phyloP scores from a whole-genome alignment of 805 yeast genomes.

The Yamadazyma akitaensis region DNA sequence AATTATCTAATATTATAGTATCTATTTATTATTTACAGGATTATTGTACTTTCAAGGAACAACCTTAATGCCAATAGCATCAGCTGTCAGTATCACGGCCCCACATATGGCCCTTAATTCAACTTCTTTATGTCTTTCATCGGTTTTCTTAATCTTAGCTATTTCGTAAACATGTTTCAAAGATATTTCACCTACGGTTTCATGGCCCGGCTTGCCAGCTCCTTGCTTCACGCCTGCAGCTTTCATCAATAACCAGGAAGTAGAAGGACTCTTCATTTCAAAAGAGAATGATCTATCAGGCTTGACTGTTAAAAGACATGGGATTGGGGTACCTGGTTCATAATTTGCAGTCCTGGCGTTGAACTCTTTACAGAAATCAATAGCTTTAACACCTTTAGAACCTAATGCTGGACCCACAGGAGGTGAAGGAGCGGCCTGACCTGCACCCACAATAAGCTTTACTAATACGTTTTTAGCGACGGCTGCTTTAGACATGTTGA shows the following conservation, averaged over 20 bases:
- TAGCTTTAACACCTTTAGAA: conserved; percentile 97
- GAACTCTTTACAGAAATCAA: conserved; percentile 97
- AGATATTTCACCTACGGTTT: conserved; percentile 60
- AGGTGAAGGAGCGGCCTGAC: conserved; percentile 97
- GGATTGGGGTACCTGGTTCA: conserved; percentile 85
- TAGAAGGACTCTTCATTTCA: conserved; percentile 87
- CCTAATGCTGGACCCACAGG: conserved; percentile 99
- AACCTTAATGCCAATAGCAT: conserved; percentile 80
- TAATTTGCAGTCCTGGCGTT: conserved; percentile 92
- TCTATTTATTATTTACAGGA: conserved; percentile 10
- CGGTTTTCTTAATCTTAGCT: conserved; percentile 89
- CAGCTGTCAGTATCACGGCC: conserved; percentile 84
- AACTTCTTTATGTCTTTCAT: conserved; percentile 67
- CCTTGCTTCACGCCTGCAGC: conserved; percentile 84
- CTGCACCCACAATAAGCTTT: conserved; percentile 92
- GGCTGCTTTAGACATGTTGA: conserved; percentile 13
- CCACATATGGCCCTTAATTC: conserved; percentile 77
- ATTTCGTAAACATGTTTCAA: conserved; percentile 92
- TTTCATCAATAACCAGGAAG: conserved; percentile 78
- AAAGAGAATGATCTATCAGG: conserved; percentile 92
- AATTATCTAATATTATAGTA: not conserved
- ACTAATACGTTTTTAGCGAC: conserved; percentile 61
- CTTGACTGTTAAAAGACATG: conserved; percentile 75
- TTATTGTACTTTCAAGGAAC: conserved; percentile 45
- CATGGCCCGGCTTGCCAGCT: conserved; percentile 60